Conservation (phyloP, 352 stramenopile genomes). For the Globisporangium irregulare region DNA sequence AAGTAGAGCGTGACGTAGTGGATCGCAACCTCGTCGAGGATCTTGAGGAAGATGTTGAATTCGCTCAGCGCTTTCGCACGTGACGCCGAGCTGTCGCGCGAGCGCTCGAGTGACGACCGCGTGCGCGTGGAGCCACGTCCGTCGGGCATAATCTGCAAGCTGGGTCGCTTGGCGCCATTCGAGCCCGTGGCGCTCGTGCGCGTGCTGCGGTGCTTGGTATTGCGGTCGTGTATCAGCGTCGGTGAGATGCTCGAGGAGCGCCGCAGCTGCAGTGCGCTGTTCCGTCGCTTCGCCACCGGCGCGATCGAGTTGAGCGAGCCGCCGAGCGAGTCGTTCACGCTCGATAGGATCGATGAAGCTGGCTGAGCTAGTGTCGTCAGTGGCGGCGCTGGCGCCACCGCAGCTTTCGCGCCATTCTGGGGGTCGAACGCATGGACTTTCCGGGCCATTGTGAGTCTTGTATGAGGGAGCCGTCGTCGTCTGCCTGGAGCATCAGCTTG, state of each 20-base stretch:
- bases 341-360: slow-evolving; percentile 11
- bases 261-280: slow-evolving; percentile 34
- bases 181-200: slow-evolving; percentile 26
- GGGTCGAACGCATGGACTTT: slow-evolving; percentile 20
- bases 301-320: slow-evolving; percentile 30
- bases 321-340: slow-evolving; percentile 34
- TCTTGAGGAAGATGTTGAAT: slow-evolving; percentile 75
- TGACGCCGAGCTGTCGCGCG: slow-evolving; percentile 50
- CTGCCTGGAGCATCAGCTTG: neutral
- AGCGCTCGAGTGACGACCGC: slow-evolving; percentile 31
- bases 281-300: slow-evolving; percentile 20
- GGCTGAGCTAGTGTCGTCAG: neutral
- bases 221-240: slow-evolving; percentile 24
- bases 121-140: slow-evolving; percentile 23
- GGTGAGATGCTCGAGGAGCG: slow-evolving; percentile 42
- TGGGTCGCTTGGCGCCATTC: slow-evolving; percentile 14
- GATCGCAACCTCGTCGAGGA: slow-evolving; percentile 81
- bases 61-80: slow-evolving; percentile 58
- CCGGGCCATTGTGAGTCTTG: slow-evolving; percentile 9
- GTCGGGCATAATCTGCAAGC: slow-evolving; percentile 37
- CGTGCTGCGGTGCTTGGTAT: slow-evolving; percentile 21
- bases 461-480: neutral
- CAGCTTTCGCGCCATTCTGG: slow-evolving; percentile 1
- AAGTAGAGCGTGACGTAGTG: slow-evolving; percentile 81
- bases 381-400: neutral